phyloP scores from a whole-genome alignment of 1,284 basidiomycete genomes.

The Ustilago esculenta region DNA sequence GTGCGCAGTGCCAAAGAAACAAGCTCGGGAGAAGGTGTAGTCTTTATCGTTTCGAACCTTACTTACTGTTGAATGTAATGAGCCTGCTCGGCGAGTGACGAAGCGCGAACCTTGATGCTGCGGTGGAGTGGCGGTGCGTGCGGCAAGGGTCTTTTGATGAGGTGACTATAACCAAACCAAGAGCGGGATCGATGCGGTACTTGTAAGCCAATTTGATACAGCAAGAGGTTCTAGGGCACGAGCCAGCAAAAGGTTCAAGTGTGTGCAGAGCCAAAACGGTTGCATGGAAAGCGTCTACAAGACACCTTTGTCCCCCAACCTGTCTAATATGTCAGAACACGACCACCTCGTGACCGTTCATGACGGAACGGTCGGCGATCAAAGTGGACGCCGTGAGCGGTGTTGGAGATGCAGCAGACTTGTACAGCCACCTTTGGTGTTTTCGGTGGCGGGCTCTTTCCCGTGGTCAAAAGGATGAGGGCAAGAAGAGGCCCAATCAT shows the following conservation, averaged over 20 bases:
- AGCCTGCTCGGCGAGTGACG: slow-evolving; percentile 2
- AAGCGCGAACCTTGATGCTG: not conserved
- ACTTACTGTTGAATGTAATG: slow-evolving; percentile 23
- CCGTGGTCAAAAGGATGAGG: too few species aligned
- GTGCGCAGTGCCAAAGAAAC: not conserved
- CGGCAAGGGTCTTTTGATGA: slow-evolving; percentile 3
- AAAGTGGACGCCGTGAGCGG: slow-evolving; percentile 1
- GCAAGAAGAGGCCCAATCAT: slow-evolving; percentile 2
- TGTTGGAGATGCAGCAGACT: not conserved
- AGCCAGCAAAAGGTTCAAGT: not conserved
- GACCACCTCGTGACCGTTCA: not conserved
- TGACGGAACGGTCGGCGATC: slow-evolving; percentile 19
- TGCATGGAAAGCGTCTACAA: slow-evolving; percentile 10
- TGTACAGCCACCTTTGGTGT: slow-evolving; percentile 1
- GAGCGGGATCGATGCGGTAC: not conserved
- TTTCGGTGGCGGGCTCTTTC: too few species aligned
- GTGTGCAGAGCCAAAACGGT: slow-evolving; percentile 1
- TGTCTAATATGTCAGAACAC: not conserved
- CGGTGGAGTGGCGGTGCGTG: not conserved
- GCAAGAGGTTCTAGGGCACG: not conserved
- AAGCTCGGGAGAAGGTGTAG: slow-evolving; percentile 13
- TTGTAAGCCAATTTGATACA: slow-evolving; percentile 2
- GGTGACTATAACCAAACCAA: slow-evolving; percentile 14
- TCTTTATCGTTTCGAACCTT: slow-evolving; percentile 6
- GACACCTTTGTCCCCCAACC: not conserved